Evolutionary conservation across 192 early-diverging fungal species (phyloP), one percentile per base, ranked within the genome.

Genomic region (Backusella morwellensis): DNA sequence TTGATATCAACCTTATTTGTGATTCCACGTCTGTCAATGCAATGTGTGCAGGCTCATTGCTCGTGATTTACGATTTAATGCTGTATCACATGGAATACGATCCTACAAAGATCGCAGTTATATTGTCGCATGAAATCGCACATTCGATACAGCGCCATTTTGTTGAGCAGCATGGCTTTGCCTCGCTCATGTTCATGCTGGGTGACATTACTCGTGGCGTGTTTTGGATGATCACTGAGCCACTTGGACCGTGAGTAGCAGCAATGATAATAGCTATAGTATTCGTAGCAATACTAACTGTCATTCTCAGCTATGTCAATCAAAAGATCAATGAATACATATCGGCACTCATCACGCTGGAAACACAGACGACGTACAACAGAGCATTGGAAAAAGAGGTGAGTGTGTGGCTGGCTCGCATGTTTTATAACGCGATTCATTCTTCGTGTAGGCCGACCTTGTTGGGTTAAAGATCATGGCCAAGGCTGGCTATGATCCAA

Each of bases 401-500:
- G 23, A 52, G 71, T 21, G 47, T 6, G 19, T 83, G n/a, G 21
- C 2, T 19, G 26, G 5, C 11, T 14, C 34, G 17, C 59, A 59
- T 52, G 8, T 23, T 26, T 34, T 66, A 68, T 35, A 29, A 68
- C 35, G 0, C 35, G 32, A 68, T 68, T 68, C 15, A 68, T 44
- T 73, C 17, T 52, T 36, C 38, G 8, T 32, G n/a, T 70, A 87
- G 68, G 87, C 87, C 2, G 87, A 88, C 59, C 75, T 84, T 1
- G 85, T 89, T 12, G 85, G 86, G 2, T 35, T 89, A 17, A 85
- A 80, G 32, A 68, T 89, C 4, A 72, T 89, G 77, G 88, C 88
- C 0, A 80, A 85, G 69, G 86, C 88, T n/a, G 88, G 88, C n/a
- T 89, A 89, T 66, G 84, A 89, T 70, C 88, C 88, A 12, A 82